phyloP scores from a whole-genome alignment of 176 grass and related monocot genomes.

The sorghum (Sorghum bicolor) region Sorghum_bicolor_NCBIv3 NC_012878.2:4467501-4468000 shows the following conservation, averaged over 20 bases:
- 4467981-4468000: constrained; percentile 65
- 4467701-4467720: constrained; percentile 44
- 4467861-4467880: constrained; percentile 48
- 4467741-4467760: constrained; percentile 28
- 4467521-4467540: constrained; percentile 42
- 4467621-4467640: constrained; percentile 40
- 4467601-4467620: constrained; percentile 37
- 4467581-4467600: constrained; percentile 23
- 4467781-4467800: constrained; percentile 38
- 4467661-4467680: constrained; percentile 30
- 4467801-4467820: constrained; percentile 24
- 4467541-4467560: constrained; percentile 46
- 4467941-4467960: constrained; percentile 94
- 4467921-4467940: constrained; percentile 60
- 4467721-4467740: constrained; percentile 35
- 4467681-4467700: constrained; percentile 33
- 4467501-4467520: constrained; percentile 24
- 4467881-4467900: constrained; percentile 33
- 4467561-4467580: constrained; percentile 53
- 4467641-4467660: constrained; percentile 32
- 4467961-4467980: constrained; percentile 63
- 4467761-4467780: constrained; percentile 35
- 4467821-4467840: constrained; percentile 29
- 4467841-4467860: constrained; percentile 15
- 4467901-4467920: constrained; percentile 56